These are phyloP conservation scores for Paraleonurus japonicus DNA, from an alignment of 257 asterid species.

Conservation along the genomic window DNA sequence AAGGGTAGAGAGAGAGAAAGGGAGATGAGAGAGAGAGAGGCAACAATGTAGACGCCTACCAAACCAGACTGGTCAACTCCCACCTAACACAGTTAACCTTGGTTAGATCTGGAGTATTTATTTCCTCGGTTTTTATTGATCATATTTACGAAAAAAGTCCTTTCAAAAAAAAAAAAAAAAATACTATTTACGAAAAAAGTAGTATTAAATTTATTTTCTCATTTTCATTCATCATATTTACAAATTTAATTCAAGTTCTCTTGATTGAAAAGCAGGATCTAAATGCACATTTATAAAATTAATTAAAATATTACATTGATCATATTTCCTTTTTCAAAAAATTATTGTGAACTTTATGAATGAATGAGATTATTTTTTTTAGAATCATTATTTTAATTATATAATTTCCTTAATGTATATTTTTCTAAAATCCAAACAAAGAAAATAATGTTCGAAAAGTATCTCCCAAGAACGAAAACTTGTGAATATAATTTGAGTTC, in stretches of 20 bases:
- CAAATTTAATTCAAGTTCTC: neutral
- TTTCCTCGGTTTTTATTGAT: neutral
- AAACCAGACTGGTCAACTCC: slow-evolving; percentile 68
- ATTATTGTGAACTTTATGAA: neutral
- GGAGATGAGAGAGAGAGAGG: neutral
- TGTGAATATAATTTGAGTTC: too few relatives aligned
- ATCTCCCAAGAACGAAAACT: neutral
- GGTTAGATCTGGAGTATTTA: slow-evolving; percentile 28
- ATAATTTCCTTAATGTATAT: neutral
- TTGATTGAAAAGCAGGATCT: neutral
- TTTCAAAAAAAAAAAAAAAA: too few relatives aligned
- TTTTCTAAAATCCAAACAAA: too few relatives aligned
- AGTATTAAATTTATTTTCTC: neutral
- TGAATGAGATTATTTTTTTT: neutral
- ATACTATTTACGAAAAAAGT: too few relatives aligned
- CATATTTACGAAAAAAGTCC: too few relatives aligned
- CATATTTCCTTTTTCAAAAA: neutral
- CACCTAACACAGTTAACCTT: slow-evolving; percentile 58
- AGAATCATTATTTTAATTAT: neutral
- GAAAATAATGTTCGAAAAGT: neutral
- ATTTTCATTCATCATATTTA: neutral
- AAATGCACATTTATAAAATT: too few relatives aligned
- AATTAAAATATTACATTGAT: too few relatives aligned
- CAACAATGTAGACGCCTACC: slow-evolving; percentile 46
- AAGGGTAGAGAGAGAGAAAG: slow-evolving; percentile 15